A percentile compares a stretch with the other conserved stretches of the same genome.
phyloP scores from a whole-genome alignment of 2,329 filamentous ascomycete genomes.

The Hirsutella minnesotensis region DNA sequence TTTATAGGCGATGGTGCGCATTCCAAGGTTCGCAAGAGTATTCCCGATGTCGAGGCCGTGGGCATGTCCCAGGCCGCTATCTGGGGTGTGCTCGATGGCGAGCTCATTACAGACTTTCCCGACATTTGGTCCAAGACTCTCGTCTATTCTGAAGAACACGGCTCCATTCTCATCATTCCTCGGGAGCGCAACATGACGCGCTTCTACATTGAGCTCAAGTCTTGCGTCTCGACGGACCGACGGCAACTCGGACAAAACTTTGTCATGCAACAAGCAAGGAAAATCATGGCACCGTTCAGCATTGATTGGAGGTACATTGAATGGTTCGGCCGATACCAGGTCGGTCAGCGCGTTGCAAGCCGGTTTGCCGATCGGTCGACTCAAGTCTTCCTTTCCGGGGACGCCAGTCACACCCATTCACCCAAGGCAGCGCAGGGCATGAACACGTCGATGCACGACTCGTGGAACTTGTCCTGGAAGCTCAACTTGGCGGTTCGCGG shows the following conservation, averaged over 20 bases:
- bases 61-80: constrained; percentile 40
- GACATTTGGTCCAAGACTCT: constrained; percentile 66
- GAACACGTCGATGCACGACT: constrained; percentile 51
- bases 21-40: constrained; percentile 55
- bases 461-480: constrained; percentile 47
- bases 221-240: constrained; percentile 26
- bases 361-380: constrained; percentile 51
- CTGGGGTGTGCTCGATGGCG: constrained; percentile 64
- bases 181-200: constrained; percentile 63
- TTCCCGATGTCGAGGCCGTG: constrained; percentile 43
- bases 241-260: constrained; percentile 45
- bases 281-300: constrained; percentile 46
- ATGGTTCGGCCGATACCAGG: constrained; percentile 64
- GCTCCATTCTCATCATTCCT: constrained; percentile 63
- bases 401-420: constrained; percentile 61
- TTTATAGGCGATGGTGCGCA: constrained; percentile 53
- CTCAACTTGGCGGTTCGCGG: constrained; percentile 42
- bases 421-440: constrained; percentile 60
- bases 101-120: constrained; percentile 60
- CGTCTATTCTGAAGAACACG: constrained; percentile 53
- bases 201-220: constrained; percentile 46
- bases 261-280: constrained; percentile 54
- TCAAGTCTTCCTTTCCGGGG: constrained; percentile 57
- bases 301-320: constrained; percentile 47
- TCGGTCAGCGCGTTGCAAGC: constrained; percentile 59